Percentiles rank a stretch among this genome's conserved stretches.
Evolutionary conservation across 1,284 basidiomycete genomes (phyloP).

Genomic region (Heterobasidion parviporum): DNA sequence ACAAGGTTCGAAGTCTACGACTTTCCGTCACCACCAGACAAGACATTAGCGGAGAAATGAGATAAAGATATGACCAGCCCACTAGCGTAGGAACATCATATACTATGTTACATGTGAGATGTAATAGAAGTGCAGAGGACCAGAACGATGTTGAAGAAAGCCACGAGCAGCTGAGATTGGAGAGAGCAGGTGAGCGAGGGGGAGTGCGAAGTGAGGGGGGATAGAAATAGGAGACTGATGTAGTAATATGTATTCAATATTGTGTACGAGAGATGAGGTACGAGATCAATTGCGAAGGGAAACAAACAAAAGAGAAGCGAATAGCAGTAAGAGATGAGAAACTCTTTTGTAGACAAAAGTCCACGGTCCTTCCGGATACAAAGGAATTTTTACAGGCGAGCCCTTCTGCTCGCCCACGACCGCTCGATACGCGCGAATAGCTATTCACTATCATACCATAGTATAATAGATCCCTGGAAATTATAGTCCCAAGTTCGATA

Average conservation of each 20-base stretch:
- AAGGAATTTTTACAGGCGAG: conserved; percentile 9
- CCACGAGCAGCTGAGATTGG: conserved; percentile 15
- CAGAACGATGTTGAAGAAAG: conserved; percentile 8
- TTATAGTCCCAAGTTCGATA: conserved; percentile 70
- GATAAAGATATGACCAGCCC: conserved; percentile 47
- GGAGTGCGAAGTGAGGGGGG: conserved; percentile 1
- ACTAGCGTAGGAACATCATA: conserved; percentile 36
- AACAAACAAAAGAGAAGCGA: background rate
- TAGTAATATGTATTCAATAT: background rate
- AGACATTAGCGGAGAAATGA: conserved; percentile 11
- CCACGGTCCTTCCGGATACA: conserved; percentile 16
- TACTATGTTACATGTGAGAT: conserved; percentile 23
- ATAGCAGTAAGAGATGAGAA: background rate
- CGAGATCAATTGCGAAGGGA: conserved; percentile 1
- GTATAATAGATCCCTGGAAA: background rate
- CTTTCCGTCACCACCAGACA: no score
- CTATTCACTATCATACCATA: background rate
- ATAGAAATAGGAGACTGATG: background rate
- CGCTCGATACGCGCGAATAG: background rate
- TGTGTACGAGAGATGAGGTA: conserved; percentile 9
- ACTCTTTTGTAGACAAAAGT: conserved; percentile 2
- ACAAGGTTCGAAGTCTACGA: no score
- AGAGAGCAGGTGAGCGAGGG: conserved; percentile 13
- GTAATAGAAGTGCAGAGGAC: conserved; percentile 18
- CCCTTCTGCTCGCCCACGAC: background rate